Evolutionary conservation across 371 early-diverging fungal species (phyloP), one percentile per base, ranked within the genome.

Genomic region (Circinella umbellata): DNA sequence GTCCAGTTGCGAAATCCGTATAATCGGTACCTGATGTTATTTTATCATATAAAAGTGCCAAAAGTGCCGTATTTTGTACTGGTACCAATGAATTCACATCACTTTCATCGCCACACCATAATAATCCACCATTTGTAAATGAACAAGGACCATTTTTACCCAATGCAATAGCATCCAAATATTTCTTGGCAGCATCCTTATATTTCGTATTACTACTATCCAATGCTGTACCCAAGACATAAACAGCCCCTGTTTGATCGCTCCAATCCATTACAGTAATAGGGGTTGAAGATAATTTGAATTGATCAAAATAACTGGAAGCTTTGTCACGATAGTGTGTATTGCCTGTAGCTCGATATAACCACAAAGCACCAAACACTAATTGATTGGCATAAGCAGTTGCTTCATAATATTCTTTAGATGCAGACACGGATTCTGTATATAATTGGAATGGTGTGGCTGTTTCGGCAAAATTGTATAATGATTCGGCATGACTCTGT

Each of bases 331-430:
- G 76, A 59, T 89, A 90, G 1, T 66, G 70, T 8, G 71, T 13
- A 57, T 86, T 75, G 47, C 77, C 80, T 4, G 87, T 88, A 8
- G 86, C 79, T 49, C 80, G 80, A 73, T 83, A 86, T 73, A 91
- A 82, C 91, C 91, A 91, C 14, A 88, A 80, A 1, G 88, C 85
- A 17, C 83, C 89, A 80, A 79, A 89, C 3, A 85, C 86, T 2
- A 89, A 74, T 61, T 89, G 88, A 63, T 80, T 86, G 34, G 74
- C 69, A 65, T 76, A 87, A 17, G 68, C 72, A n/a, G 75, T 80
- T 7, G 88, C 84, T 6, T 76, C 69, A 60, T 90, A 90, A 61
- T 77, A 81, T n/a, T 73, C 80, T 2, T 63, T 35, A 4, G 69
- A 76, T 1, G 80, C 85, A 17, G 84, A 76, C 8, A 88, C 84